These are phyloP conservation scores for Phytophthora multivora DNA, from an alignment of 352 stramenopile genomes.

Conservation along the genomic window DNA sequence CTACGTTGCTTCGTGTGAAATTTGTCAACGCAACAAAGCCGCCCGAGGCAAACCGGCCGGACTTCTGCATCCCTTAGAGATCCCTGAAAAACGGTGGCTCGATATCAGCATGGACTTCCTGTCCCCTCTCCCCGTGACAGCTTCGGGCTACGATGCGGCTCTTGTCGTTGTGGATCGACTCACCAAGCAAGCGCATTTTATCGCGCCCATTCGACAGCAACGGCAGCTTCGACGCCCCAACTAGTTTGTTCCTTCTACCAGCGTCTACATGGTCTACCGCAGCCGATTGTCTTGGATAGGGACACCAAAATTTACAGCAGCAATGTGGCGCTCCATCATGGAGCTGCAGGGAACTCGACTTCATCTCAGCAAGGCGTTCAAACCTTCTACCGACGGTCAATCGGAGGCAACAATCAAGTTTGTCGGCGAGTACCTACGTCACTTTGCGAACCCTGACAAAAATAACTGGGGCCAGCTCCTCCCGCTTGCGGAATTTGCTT, in stretches of 20 bases:
- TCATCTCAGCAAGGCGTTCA: not conserved
- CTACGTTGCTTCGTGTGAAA: not conserved
- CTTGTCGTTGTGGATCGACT: not conserved
- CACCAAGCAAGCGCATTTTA: not conserved
- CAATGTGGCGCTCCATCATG: not conserved
- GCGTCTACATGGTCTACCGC: not conserved
- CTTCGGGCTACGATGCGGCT: not conserved
- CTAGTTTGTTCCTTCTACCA: not conserved
- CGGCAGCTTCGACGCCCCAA: not conserved
- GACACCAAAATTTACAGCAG: not conserved
- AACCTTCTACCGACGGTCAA: not conserved
- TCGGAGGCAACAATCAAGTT: not conserved
- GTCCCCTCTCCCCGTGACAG: not conserved
- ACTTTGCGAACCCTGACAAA: too few species aligned
- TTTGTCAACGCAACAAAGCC: not conserved
- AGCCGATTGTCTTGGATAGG: not conserved
- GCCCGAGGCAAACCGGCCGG: not conserved
- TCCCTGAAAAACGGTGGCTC: not conserved
- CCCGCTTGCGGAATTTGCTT: too few species aligned
- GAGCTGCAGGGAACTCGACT: not conserved
- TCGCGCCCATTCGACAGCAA: not conserved
- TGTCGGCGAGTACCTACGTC: not conserved
- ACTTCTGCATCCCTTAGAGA: not conserved
- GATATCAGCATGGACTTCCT: conserved; percentile 2
- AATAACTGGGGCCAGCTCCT: too few species aligned